Conservation (phyloP, 768 basidiomycete genomes). For the Boletellus sp. region DNA sequence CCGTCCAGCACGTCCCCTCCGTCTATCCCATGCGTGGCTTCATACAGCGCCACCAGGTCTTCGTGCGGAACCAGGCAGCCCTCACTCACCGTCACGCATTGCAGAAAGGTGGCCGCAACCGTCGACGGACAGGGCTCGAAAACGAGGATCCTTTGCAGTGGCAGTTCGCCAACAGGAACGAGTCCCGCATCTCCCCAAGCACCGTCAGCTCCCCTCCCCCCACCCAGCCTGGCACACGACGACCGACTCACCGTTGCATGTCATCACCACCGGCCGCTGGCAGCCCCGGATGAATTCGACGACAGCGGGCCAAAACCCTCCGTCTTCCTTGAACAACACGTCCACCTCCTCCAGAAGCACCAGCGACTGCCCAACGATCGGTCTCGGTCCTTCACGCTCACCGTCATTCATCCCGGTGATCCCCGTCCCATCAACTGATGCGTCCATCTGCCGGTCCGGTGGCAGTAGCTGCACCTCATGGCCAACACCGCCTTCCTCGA, state of each 20-base stretch:
- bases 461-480: background rate
- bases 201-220: background rate
- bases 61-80: conserved; percentile 45
- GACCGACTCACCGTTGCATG: conserved; percentile 76
- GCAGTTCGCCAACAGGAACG: conserved; percentile 70
- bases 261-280: conserved; percentile 85
- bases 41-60: conserved; percentile 45
- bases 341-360: conserved; percentile 96
- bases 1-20: conserved; percentile 32
- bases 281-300: conserved; percentile 78
- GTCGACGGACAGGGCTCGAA: conserved; percentile 58
- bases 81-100: conserved; percentile 56
- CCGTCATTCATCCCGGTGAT: background rate
- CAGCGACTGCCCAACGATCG: conserved; percentile 69
- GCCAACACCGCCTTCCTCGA: conserved; percentile 13
- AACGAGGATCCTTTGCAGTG: conserved; percentile 65
- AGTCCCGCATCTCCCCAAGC: conserved; percentile 56
- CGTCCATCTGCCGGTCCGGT: conserved; percentile 2
- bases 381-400: conserved; percentile 17
- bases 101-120: conserved; percentile 65
- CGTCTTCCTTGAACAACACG: conserved; percentile 83
- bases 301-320: conserved; percentile 81
- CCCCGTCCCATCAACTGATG: background rate
- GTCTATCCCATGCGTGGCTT: conserved; percentile 26
- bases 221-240: conserved; percentile 3